A percentile compares a stretch with the other conserved stretches of the same genome.
These are phyloP conservation scores for Pseudoscleropodium purum DNA, from an alignment of 225 moss, liverwort and hornwort species.

Conservation along the genomic window DNA sequence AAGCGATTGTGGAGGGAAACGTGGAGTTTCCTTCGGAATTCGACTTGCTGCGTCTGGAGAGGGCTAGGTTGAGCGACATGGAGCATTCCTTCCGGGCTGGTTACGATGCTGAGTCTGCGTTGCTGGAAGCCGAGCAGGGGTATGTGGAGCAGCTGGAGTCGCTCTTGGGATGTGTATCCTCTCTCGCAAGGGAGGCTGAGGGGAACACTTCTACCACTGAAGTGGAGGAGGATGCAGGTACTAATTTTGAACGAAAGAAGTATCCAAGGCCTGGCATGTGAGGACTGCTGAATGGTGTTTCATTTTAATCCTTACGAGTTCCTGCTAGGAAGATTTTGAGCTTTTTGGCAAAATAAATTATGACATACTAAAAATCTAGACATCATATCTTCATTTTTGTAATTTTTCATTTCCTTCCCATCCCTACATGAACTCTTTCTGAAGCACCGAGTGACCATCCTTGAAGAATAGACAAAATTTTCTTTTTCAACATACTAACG, in stretches of 20 bases:
- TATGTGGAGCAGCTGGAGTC: slow-evolving; percentile 7
- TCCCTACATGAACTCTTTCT: background rate
- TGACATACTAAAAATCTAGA: background rate
- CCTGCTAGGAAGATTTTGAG: background rate
- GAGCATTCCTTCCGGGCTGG: slow-evolving; percentile 41
- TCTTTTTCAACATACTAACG: background rate
- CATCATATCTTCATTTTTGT: background rate
- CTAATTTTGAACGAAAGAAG: background rate
- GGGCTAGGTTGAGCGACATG: slow-evolving; percentile 84
- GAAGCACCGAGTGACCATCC: background rate
- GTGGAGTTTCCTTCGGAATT: slow-evolving; percentile 58
- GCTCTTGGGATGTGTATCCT: slow-evolving; percentile 13
- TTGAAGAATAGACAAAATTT: background rate
- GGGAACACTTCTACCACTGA: background rate
- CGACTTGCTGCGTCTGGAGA: slow-evolving; percentile 70
- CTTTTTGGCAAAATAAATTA: background rate
- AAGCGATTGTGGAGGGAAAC: slow-evolving; percentile 28
- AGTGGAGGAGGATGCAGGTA: slow-evolving; percentile 6
- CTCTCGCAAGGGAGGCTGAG: slow-evolving; percentile 5
- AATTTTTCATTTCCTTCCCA: background rate
- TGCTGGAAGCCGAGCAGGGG: slow-evolving; percentile 28
- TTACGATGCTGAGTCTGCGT: slow-evolving; percentile 13
- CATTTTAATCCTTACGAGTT: background rate
- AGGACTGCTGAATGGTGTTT: background rate
- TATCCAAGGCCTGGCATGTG: background rate